phyloP scores from a whole-genome alignment of 78 protist genomes.

The Dictyostelium firmibasis region DNA sequence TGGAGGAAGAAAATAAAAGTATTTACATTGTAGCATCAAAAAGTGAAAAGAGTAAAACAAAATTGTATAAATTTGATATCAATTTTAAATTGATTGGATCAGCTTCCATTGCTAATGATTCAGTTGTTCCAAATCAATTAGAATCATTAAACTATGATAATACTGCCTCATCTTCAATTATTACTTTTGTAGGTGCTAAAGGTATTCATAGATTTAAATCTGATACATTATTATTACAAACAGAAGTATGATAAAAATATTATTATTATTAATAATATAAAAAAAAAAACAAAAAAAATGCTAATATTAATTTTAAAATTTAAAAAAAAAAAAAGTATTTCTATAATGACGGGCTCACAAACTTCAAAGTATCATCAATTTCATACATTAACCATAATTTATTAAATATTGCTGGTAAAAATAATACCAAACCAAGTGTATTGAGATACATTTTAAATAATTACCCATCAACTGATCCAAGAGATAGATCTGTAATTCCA shows the following conservation, averaged over 20 bases:
- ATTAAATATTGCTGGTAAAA: background rate
- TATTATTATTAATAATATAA: too few species aligned
- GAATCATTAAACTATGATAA: background rate
- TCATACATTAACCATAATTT: background rate
- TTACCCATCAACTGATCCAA: background rate
- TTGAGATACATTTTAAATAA: background rate
- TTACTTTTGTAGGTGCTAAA: background rate
- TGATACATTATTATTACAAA: background rate
- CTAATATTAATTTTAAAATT: too few species aligned
- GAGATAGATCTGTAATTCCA: background rate
- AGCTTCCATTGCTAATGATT: background rate
- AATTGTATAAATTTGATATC: background rate
- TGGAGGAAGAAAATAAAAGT: background rate
- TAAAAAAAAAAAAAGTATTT: background rate
- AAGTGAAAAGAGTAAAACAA: background rate
- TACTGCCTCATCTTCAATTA: background rate
- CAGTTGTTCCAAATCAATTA: background rate
- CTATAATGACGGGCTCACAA: background rate
- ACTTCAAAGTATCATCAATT: background rate
- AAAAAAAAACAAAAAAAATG: background rate
- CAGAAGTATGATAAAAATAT: too few species aligned
- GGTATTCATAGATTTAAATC: background rate
- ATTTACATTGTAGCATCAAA: background rate
- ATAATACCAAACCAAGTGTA: background rate
- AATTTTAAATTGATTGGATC: background rate